phyloP scores from a whole-genome alignment of 2,329 filamentous ascomycete genomes.

The Aspergillus costaricaensis region DNA sequence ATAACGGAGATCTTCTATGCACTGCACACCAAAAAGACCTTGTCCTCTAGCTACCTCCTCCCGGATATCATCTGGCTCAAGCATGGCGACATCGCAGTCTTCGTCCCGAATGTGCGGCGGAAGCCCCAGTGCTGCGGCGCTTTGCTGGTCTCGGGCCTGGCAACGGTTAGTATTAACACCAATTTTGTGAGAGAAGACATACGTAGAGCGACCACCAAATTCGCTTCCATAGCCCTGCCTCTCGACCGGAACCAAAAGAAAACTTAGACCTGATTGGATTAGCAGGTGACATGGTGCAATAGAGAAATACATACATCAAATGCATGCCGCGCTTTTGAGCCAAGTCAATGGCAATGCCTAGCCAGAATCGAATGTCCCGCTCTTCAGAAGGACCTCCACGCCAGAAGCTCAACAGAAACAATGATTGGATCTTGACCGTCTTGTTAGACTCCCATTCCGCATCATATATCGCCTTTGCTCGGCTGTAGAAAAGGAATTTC shows the following conservation, averaged over 20 bases:
- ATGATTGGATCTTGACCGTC: slow-evolving; percentile 52
- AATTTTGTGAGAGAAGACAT: neutral
- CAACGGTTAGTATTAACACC: neutral
- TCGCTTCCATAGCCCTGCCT: slow-evolving; percentile 46
- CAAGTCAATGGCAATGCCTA: slow-evolving; percentile 54
- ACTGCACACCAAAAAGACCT: slow-evolving; percentile 33
- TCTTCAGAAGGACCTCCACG: slow-evolving; percentile 52
- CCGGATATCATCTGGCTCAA: slow-evolving; percentile 41
- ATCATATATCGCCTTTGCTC: slow-evolving; percentile 56
- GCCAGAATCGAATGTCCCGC: slow-evolving; percentile 54
- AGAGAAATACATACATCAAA: slow-evolving; percentile 29
- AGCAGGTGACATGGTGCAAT: neutral
- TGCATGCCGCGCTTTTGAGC: slow-evolving; percentile 52
- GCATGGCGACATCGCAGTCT: slow-evolving; percentile 50
- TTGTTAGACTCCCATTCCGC: slow-evolving; percentile 57
- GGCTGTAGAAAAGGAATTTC: slow-evolving; percentile 54
- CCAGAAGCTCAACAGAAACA: slow-evolving; percentile 61
- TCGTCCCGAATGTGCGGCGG: slow-evolving; percentile 53
- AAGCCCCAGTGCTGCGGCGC: slow-evolving; percentile 47
- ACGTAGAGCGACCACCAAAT: slow-evolving; percentile 60
- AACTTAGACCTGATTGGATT: slow-evolving; percentile 31
- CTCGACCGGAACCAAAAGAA: slow-evolving; percentile 27
- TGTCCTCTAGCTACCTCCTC: slow-evolving; percentile 30
- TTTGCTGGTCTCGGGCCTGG: slow-evolving; percentile 52
- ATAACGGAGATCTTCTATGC: slow-evolving; percentile 36